Evolutionary conservation across 441 rosid species (phyloP), one percentile per base, ranked within the genome.

Genomic region (Metrosideros polymorpha): DNA sequence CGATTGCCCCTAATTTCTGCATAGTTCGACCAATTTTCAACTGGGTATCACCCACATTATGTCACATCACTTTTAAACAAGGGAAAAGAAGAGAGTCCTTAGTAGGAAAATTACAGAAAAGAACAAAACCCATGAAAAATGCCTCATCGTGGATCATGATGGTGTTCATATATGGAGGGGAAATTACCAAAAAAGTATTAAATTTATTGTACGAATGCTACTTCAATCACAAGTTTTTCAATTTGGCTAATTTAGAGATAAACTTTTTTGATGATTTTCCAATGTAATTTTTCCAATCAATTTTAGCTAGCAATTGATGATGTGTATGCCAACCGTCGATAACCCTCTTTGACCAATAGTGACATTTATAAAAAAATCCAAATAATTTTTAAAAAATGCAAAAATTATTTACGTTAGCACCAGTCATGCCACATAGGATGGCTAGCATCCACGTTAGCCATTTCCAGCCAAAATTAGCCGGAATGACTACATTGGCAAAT

Each of bases 241-340:
- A 19, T 66, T 66, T 19, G 0, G 0, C 0, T 8, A 35, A 66
- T 2, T 66, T 35, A 10, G 0, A 35, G 0, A 15, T 66, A 19
- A 66, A 32, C 0, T 9, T 18, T 18, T 63, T 63, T 63, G 4
- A 0, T 0, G 0, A 32, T 63, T 32, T 32, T 0, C 0, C 0
- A 63, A 9, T 32, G 0, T 63, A 63, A 1, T 32, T 25, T 1
- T 63, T 63, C 0, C 0, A 0, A 19, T 2, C 7, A 17, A 51
- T 17, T 6, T 17, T 51, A 22, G 19, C 22, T 7, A 0, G 0
- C 1, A 59, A n/a, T 57, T 19, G 6, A 13, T 17, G 17, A 29
- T 42, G 1, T 18, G 43, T 19, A 66, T 0, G 0, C 7, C 5
- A n/a, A n/a, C n/a, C n/a, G n/a, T n/a, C n/a, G n/a, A n/a, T 49